These are phyloP conservation scores for Asterionellopsis glacialis DNA, from an alignment of 108 stramenopile species.

Conservation along the genomic window DNA sequence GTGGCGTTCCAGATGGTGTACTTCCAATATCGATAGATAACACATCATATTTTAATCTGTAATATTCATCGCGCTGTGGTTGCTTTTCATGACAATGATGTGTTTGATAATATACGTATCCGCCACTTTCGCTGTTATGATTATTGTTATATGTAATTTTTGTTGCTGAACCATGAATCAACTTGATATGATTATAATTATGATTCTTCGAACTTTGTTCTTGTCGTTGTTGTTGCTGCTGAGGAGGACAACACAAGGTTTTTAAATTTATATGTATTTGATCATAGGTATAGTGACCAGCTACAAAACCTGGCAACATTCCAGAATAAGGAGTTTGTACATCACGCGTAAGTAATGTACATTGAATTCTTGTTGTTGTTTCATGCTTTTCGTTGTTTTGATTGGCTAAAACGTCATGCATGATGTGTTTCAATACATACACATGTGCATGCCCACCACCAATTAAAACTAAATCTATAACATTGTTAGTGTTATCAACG, in stretches of 20 bases:
- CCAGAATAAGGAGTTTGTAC: constrained; percentile 78
- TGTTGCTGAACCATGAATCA: constrained; percentile 51
- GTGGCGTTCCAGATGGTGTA: constrained; percentile 28
- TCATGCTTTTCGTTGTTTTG: constrained; percentile 29
- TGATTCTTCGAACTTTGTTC: too few relatives aligned
- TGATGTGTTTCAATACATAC: constrained; percentile 58
- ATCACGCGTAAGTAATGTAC: constrained; percentile 62
- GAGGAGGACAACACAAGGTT: too few relatives aligned
- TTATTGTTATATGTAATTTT: constrained; percentile 24
- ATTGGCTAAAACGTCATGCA: too few relatives aligned
- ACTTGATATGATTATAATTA: too few relatives aligned
- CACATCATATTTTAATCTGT: constrained; percentile 56
- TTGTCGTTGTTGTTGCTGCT: too few relatives aligned
- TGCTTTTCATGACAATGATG: not conserved
- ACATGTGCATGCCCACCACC: constrained; percentile 85
- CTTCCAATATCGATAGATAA: constrained; percentile 68
- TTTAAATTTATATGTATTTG: constrained; percentile 75
- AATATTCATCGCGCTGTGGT: constrained; percentile 27
- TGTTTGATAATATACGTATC: not conserved
- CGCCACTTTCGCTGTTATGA: constrained; percentile 6
- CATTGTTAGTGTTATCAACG: too few relatives aligned
- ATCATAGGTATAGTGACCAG: constrained; percentile 65
- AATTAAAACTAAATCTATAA: constrained; percentile 54
- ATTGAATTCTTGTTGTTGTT: constrained; percentile 21
- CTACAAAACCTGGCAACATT: constrained; percentile 83